Evolutionary conservation across 192 early-diverging fungal species (phyloP).

Genomic region (Podila clonocystis): DNA sequence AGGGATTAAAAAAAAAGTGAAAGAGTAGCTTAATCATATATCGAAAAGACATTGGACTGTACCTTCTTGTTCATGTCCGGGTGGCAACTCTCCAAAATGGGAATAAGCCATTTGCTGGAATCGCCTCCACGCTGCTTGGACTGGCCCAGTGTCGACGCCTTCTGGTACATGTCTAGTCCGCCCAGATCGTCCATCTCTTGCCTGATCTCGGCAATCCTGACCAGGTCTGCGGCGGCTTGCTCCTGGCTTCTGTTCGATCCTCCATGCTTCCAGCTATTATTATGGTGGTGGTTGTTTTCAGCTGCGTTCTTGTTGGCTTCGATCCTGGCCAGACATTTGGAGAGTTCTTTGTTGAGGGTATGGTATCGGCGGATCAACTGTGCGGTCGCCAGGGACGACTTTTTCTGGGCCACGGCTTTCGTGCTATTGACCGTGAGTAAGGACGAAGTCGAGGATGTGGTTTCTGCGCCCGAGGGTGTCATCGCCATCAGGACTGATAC

Average conservation of each 20-base stretch:
- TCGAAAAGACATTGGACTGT: neutral
- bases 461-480: slow-evolving; percentile 32
- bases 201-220: slow-evolving; percentile 45
- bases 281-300: neutral
- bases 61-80: slow-evolving; percentile 39
- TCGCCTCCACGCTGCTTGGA: slow-evolving; percentile 85
- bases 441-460: slow-evolving; percentile 36
- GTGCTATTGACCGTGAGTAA: slow-evolving; percentile 34
- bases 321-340: slow-evolving; percentile 54
- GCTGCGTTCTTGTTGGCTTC: slow-evolving; percentile 14
- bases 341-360: slow-evolving; percentile 80
- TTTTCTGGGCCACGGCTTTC: slow-evolving; percentile 51
- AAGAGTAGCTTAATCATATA: neutral
- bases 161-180: slow-evolving; percentile 89
- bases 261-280: neutral
- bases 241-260: neutral
- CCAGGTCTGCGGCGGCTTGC: slow-evolving; percentile 15
- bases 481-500: slow-evolving; percentile 24
- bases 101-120: slow-evolving; percentile 84
- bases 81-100: slow-evolving; percentile 55
- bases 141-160: slow-evolving; percentile 83
- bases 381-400: slow-evolving; percentile 70
- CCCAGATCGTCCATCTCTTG: slow-evolving; percentile 76
- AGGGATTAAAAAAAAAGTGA: neutral
- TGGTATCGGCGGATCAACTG: slow-evolving; percentile 82